These are phyloP conservation scores for Lignosus rhinocerotis DNA, from an alignment of 1,284 basidiomycete genomes.

Conservation along the genomic window DNA sequence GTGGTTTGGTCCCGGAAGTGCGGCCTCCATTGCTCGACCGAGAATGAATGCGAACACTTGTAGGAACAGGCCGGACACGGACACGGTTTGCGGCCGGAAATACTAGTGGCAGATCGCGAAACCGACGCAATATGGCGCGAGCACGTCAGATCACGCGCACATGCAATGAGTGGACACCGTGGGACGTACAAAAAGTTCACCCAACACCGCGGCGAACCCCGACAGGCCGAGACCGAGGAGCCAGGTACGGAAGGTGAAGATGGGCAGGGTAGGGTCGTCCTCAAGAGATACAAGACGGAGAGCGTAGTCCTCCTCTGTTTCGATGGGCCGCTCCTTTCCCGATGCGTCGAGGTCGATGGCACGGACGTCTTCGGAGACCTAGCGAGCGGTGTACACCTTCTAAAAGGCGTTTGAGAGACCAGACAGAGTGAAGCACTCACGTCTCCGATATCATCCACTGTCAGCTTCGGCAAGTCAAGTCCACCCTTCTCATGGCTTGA, in stretches of 20 bases:
- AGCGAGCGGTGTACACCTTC: constrained; percentile 21
- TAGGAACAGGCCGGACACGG: constrained; percentile 57
- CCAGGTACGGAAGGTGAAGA: constrained; percentile 49
- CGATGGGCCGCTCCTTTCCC: constrained; percentile 43
- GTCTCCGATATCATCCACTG: constrained; percentile 13
- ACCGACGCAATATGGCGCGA: not conserved
- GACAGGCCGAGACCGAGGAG: constrained; percentile 49
- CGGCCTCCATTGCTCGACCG: constrained; percentile 42
- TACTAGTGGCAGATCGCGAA: constrained; percentile 18
- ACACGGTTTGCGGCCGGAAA: constrained; percentile 55
- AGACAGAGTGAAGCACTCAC: constrained; percentile 5
- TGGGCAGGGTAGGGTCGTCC: constrained; percentile 57
- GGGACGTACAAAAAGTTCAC: constrained; percentile 53
- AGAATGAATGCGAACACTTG: constrained; percentile 49
- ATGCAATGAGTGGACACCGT: not conserved
- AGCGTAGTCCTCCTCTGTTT: constrained; percentile 49
- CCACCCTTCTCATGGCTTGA: constrained; percentile 10
- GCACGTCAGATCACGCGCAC: constrained; percentile 14
- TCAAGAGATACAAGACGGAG: constrained; percentile 53
- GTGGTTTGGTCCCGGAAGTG: constrained; percentile 48
- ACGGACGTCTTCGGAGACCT: constrained; percentile 39
- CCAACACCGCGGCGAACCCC: constrained; percentile 57
- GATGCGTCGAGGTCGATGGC: constrained; percentile 37
- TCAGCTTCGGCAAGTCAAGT: not conserved
- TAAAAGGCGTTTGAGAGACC: not conserved